A percentile compares a stretch with the other conserved stretches of the same genome.
Evolutionary conservation across 805 yeast genomes (phyloP).

Genomic region (Cephaloascus albidus): DNA sequence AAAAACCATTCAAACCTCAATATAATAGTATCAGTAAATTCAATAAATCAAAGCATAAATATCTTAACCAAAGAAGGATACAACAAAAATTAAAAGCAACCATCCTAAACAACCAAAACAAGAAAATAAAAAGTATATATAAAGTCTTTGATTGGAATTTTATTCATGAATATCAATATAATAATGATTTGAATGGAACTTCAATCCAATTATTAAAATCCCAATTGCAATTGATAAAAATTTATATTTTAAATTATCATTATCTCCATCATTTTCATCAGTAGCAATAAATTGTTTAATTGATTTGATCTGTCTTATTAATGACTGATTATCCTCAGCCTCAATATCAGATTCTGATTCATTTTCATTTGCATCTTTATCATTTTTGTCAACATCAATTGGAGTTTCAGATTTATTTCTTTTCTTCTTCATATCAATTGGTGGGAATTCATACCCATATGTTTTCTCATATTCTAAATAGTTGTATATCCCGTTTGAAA

Average conservation of each 20-base stretch:
- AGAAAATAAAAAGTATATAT: too few relatives aligned
- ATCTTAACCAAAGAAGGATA: too few relatives aligned
- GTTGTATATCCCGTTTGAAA: slow-evolving; percentile 16
- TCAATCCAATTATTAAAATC: slow-evolving; percentile 27
- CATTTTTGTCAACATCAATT: slow-evolving; percentile 2
- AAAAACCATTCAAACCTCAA: too few relatives aligned
- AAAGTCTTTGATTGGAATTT: too few relatives aligned
- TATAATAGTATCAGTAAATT: too few relatives aligned
- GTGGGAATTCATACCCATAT: not conserved
- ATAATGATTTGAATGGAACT: slow-evolving; percentile 10
- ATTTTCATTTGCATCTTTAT: slow-evolving; percentile 1
- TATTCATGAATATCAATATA: not conserved
- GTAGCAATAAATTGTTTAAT: not conserved
- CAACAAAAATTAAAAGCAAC: too few relatives aligned
- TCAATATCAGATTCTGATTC: slow-evolving; percentile 6
- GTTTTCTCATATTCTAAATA: slow-evolving; percentile 14
- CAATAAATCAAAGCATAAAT: too few relatives aligned
- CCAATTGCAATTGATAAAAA: slow-evolving; percentile 32
- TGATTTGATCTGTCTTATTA: not conserved
- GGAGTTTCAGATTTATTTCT: slow-evolving; percentile 1
- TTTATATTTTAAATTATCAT: slow-evolving; percentile 30
- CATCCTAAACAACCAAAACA: too few relatives aligned
- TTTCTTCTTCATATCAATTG: slow-evolving; percentile 7
- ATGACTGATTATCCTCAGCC: slow-evolving; percentile 4
- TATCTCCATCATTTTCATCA: slow-evolving; percentile 6